phyloP scores from a whole-genome alignment of 2,329 filamentous ascomycete genomes.

The Atkinsonella hypoxylon region DNA sequence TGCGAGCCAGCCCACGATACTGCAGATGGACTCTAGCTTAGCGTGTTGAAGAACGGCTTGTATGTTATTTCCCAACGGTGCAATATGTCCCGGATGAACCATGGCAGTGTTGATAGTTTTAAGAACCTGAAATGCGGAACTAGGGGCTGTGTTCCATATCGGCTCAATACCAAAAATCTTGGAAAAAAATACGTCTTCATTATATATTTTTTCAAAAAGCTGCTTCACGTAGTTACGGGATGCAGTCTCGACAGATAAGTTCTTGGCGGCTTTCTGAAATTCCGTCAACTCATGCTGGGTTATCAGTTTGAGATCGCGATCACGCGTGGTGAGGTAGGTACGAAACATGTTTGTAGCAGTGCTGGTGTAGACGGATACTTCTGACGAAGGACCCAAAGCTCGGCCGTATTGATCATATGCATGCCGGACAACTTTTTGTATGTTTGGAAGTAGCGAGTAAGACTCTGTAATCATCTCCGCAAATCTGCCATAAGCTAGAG shows the following conservation, averaged over 20 bases:
- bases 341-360: slow-evolving; percentile 43
- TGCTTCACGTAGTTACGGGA: slow-evolving; percentile 48
- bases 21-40: slow-evolving; percentile 39
- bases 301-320: slow-evolving; percentile 39
- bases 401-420: slow-evolving; percentile 42
- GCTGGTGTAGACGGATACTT: slow-evolving; percentile 39
- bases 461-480: slow-evolving; percentile 46
- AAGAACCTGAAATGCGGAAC: slow-evolving; percentile 39
- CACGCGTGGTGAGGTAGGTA: slow-evolving; percentile 39
- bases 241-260: slow-evolving; percentile 38
- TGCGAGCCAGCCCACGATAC: slow-evolving; percentile 44
- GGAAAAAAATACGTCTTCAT: slow-evolving; percentile 40
- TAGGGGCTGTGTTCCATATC: slow-evolving; percentile 34
- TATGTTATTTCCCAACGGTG: slow-evolving; percentile 36
- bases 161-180: slow-evolving; percentile 46
- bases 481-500: slow-evolving; percentile 47
- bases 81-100: slow-evolving; percentile 41
- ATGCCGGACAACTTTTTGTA: slow-evolving; percentile 37
- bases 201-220: slow-evolving; percentile 44
- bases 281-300: slow-evolving; percentile 41
- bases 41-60: slow-evolving; percentile 35
- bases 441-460: slow-evolving; percentile 42
- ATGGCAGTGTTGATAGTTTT: slow-evolving; percentile 38
- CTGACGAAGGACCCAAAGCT: slow-evolving; percentile 28
- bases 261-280: slow-evolving; percentile 41